phyloP scores from a whole-genome alignment of 106 monocot genomes.

The Alisma plantagoaquatica region DNA sequence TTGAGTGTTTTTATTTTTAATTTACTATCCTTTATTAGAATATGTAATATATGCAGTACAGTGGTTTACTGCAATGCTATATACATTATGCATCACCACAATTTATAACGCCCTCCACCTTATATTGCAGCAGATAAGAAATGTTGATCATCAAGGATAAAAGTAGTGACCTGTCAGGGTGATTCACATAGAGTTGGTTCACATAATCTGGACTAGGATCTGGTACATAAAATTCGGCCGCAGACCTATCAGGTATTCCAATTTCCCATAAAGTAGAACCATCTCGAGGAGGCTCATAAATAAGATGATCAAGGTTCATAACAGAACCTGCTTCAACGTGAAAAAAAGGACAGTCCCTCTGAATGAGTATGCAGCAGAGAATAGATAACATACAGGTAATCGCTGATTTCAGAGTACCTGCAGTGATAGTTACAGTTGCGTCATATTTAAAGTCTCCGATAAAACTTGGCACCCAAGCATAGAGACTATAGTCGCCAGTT shows the following conservation, averaged over 20 bases:
- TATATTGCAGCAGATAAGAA: too few relatives aligned
- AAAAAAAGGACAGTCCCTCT: neutral
- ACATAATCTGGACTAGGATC: conserved; percentile 6
- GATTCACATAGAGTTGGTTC: conserved; percentile 8
- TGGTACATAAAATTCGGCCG: conserved; percentile 12
- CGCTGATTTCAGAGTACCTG: conserved; percentile 18
- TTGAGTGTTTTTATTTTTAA: too few relatives aligned
- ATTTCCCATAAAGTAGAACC: conserved; percentile 15
- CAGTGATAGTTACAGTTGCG: conserved; percentile 23
- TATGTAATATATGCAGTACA: too few relatives aligned
- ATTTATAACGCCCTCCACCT: too few relatives aligned
- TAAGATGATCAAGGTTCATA: conserved; percentile 1
- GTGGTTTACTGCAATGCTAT: too few relatives aligned
- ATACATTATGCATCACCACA: too few relatives aligned
- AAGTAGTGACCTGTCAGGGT: conserved; percentile 12
- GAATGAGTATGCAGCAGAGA: neutral
- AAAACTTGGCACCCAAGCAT: conserved; percentile 67
- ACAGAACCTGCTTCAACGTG: neutral
- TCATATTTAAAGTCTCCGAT: conserved; percentile 60
- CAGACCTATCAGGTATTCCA: conserved; percentile 4
- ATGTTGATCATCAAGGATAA: too few relatives aligned
- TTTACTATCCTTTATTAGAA: too few relatives aligned
- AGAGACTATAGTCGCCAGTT: conserved; percentile 57
- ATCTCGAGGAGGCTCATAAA: conserved; percentile 5
- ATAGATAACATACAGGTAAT: too few relatives aligned